A percentile compares a stretch with the other conserved stretches of the same genome.
Evolutionary conservation across 371 early-diverging fungal genomes (phyloP).

Genomic region (Capillidium rhysosporum): DNA sequence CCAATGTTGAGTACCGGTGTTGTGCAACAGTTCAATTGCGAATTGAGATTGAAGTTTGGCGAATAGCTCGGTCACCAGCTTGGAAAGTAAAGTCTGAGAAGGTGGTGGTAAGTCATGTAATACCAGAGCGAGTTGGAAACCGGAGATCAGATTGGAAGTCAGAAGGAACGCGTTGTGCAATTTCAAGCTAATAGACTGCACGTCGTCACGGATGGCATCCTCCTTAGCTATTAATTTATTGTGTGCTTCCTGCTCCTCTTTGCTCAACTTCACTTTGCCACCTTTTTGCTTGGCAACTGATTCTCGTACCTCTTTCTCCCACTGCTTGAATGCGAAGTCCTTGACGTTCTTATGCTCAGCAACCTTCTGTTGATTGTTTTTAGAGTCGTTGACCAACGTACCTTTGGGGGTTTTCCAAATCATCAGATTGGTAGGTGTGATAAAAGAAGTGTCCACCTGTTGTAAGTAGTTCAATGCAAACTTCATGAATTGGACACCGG

Average conservation of each 20-base stretch:
- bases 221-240: slow-evolving; percentile 58
- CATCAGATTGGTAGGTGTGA: slow-evolving; percentile 26
- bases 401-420: slow-evolving; percentile 53
- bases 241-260: slow-evolving; percentile 64
- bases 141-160: slow-evolving; percentile 19
- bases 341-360: slow-evolving; percentile 26
- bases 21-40: slow-evolving; percentile 32
- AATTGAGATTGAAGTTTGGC: slow-evolving; percentile 21
- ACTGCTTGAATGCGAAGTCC: slow-evolving; percentile 47
- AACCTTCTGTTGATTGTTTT: slow-evolving; percentile 20
- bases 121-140: slow-evolving; percentile 39
- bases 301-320: slow-evolving; percentile 67
- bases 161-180: neutral
- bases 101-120: slow-evolving; percentile 34
- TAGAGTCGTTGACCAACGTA: slow-evolving; percentile 33
- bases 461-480: slow-evolving; percentile 15
- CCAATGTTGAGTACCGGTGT: slow-evolving; percentile 31
- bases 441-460: slow-evolving; percentile 17
- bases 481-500: slow-evolving; percentile 18
- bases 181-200: slow-evolving; percentile 15
- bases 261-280: slow-evolving; percentile 32
- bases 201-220: slow-evolving; percentile 37
- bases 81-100: slow-evolving; percentile 19
- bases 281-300: slow-evolving; percentile 54
- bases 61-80: slow-evolving; percentile 23